Evolutionary conservation across 2,329 filamentous ascomycete genomes (phyloP).

Genomic region (Peltaster fructicola): DNA sequence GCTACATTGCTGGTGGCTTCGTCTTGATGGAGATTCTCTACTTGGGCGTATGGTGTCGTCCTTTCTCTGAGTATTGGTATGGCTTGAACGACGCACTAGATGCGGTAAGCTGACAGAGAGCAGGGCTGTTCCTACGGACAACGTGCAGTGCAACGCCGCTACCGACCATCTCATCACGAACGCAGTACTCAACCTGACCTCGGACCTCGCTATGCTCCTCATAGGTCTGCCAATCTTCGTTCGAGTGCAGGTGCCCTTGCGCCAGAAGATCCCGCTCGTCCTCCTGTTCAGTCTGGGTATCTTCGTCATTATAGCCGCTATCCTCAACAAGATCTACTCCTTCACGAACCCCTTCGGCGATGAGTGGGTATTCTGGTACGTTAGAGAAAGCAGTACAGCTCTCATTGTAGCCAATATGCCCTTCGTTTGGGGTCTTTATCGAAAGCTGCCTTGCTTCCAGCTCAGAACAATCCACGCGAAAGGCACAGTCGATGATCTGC

Average conservation of each 20-base stretch:
- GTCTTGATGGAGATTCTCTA: constrained; percentile 24
- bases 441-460: constrained; percentile 22
- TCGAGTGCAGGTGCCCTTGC: constrained; percentile 23
- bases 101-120: constrained; percentile 1
- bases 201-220: constrained; percentile 27
- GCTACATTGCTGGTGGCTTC: constrained; percentile 19
- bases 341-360: constrained; percentile 38
- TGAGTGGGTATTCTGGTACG: constrained; percentile 43
- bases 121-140: constrained; percentile 13
- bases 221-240: constrained; percentile 29
- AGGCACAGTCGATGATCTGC: constrained; percentile 2
- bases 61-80: constrained; percentile 22
- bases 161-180: constrained; percentile 22
- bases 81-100: constrained; percentile 7
- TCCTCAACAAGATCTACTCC: constrained; percentile 45
- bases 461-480: constrained; percentile 5
- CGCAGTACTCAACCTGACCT: constrained; percentile 27
- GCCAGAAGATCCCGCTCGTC: constrained; percentile 36
- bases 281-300: constrained; percentile 39
- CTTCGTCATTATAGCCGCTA: constrained; percentile 38
- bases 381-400: constrained; percentile 40
- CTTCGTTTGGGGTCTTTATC: constrained; percentile 40
- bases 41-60: constrained; percentile 23
- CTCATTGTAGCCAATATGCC: constrained; percentile 44
- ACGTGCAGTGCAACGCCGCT: constrained; percentile 24